Percentiles rank a stretch among this genome's conserved stretches.
phyloP scores from a whole-genome alignment of 176 grass and related monocot genomes.

The Oryza australiensis region DNA sequence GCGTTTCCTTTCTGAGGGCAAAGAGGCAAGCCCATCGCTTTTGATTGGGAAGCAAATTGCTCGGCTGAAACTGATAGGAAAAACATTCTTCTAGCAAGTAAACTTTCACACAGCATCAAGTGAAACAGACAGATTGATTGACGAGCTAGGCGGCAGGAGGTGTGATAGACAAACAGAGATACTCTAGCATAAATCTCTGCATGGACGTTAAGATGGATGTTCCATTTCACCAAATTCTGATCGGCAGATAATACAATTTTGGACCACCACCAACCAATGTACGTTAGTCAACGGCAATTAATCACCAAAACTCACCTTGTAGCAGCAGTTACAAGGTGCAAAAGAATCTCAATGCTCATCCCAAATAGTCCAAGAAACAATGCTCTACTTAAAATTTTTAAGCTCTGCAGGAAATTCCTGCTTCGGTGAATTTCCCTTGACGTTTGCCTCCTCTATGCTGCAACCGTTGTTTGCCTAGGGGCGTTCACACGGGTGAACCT shows the following conservation, averaged over 20 bases:
- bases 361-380: constrained; percentile 9
- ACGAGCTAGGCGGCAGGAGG: neutral
- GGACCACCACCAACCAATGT: neutral
- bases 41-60: neutral
- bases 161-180: neutral
- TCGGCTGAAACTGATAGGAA: neutral
- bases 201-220: neutral
- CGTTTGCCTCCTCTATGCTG: neutral
- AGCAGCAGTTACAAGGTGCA: neutral
- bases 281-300: constrained; percentile 8
- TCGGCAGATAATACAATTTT: neutral
- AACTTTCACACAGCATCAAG: neutral
- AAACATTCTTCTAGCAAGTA: neutral
- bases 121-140: neutral
- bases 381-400: neutral
- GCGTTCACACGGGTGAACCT: constrained; percentile 22
- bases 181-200: neutral
- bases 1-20: neutral
- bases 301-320: constrained; percentile 23
- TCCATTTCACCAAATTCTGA: neutral
- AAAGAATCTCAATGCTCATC: neutral
- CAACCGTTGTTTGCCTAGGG: constrained; percentile 31
- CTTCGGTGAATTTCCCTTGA: neutral
- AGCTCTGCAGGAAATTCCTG: neutral
- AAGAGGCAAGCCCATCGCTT: neutral